phyloP scores from a whole-genome alignment of 2,329 filamentous ascomycete species.

The Gliomastix tumulicola region DNA sequence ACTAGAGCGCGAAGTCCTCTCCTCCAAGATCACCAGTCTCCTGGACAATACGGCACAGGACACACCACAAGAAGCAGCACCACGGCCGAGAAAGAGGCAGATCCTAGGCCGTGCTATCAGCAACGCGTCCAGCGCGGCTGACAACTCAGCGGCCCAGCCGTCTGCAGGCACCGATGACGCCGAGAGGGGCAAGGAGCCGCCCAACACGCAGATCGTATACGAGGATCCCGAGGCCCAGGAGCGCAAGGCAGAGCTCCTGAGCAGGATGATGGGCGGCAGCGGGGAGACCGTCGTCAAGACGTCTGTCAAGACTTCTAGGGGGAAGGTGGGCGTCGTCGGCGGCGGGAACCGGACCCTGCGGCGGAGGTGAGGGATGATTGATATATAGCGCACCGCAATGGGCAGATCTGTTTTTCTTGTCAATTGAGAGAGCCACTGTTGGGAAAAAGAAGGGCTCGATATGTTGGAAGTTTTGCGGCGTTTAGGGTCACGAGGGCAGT shows the following conservation, averaged over 20 bases:
- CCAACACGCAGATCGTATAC: conserved; percentile 47
- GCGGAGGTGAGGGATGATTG: no score
- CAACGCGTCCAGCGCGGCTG: conserved; percentile 46
- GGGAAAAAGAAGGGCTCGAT: no score
- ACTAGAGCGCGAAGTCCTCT: conserved; percentile 31
- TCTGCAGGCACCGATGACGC: conserved; percentile 5
- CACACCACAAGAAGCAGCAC: conserved; percentile 4
- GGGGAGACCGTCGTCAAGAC: no score
- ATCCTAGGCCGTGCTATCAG: conserved; percentile 53
- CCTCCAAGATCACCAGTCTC: conserved; percentile 34
- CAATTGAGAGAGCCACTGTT: no score
- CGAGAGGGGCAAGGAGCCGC: conserved; percentile 20
- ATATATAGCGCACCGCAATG: no score
- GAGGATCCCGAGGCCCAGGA: conserved; percentile 40
- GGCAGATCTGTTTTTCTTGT: no score
- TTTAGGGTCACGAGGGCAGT: no score
- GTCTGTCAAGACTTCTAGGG: no score
- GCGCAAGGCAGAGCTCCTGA: conserved; percentile 35
- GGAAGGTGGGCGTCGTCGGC: no score
- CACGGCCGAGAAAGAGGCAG: conserved; percentile 31
- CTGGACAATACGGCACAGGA: conserved; percentile 19
- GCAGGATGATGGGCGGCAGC: conserved; percentile 27
- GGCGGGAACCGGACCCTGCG: no score
- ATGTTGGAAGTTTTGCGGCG: no score
- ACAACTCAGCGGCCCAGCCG: conserved; percentile 16